Evolutionary conservation across 345 rosid genomes (phyloP).

Genomic region (Balakata baccata): DNA sequence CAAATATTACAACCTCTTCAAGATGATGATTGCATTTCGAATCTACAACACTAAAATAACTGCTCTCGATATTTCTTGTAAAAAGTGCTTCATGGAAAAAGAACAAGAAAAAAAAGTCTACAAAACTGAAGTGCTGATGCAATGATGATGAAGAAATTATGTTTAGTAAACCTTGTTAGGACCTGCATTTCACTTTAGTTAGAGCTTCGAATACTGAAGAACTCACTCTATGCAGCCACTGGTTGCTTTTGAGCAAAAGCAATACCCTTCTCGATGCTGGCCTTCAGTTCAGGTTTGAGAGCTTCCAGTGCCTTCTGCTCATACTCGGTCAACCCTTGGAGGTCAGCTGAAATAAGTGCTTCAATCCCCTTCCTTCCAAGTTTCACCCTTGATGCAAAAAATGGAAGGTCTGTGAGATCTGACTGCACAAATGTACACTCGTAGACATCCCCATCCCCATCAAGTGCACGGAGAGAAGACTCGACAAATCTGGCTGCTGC

Average conservation of each 20-base stretch:
- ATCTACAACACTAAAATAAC: slow-evolving; percentile 28
- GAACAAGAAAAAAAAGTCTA: slow-evolving; percentile 20
- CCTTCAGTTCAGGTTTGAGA: slow-evolving; percentile 71
- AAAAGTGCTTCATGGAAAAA: slow-evolving; percentile 11
- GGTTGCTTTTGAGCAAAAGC: slow-evolving; percentile 61
- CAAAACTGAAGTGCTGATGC: slow-evolving; percentile 34
- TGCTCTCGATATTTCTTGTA: slow-evolving; percentile 7
- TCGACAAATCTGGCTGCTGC: slow-evolving; percentile 96
- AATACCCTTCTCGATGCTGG: slow-evolving; percentile 85
- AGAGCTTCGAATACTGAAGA: not conserved
- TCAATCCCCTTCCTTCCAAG: slow-evolving; percentile 82
- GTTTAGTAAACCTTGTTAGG: not conserved
- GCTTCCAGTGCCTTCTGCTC: slow-evolving; percentile 84
- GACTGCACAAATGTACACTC: slow-evolving; percentile 86
- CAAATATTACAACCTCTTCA: slow-evolving; percentile 15
- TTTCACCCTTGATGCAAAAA: slow-evolving; percentile 84
- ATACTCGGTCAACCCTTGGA: slow-evolving; percentile 65
- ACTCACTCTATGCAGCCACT: slow-evolving; percentile 44
- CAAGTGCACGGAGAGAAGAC: slow-evolving; percentile 91
- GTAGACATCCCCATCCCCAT: slow-evolving; percentile 81
- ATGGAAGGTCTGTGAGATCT: slow-evolving; percentile 68
- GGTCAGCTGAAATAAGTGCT: slow-evolving; percentile 65
- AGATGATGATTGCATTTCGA: slow-evolving; percentile 8
- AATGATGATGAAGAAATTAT: slow-evolving; percentile 16
- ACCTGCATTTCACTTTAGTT: not conserved